These are phyloP conservation scores for Cryptococcus sp. DNA, from an alignment of 1,284 basidiomycete species.

Conservation along the genomic window DNA sequence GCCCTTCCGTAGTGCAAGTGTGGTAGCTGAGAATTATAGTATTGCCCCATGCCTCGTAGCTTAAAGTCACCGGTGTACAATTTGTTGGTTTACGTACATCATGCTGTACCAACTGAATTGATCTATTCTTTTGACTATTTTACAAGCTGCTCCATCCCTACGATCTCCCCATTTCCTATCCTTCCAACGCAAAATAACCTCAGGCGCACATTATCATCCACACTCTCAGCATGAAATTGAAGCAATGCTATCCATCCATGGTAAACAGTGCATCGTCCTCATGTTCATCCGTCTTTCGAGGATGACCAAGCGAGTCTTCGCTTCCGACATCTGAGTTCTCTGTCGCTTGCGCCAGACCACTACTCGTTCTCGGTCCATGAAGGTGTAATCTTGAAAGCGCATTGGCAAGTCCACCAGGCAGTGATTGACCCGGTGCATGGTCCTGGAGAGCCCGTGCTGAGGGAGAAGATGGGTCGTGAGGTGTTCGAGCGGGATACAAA, in stretches of 20 bases:
- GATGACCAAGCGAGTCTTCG: background rate
- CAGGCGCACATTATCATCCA: no score
- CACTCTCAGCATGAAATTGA: no score
- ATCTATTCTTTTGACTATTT: no score
- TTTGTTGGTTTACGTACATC: no score
- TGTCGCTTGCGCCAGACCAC: background rate
- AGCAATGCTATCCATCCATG: conserved; percentile 15
- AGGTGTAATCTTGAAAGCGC: conserved; percentile 46
- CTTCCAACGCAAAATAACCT: no score
- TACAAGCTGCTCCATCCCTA: no score
- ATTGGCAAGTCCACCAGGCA: conserved; percentile 45
- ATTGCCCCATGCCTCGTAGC: no score
- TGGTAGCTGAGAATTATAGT: no score
- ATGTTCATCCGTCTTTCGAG: conserved; percentile 7
- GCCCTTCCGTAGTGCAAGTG: no score
- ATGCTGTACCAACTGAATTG: no score
- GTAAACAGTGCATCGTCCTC: conserved; percentile 30
- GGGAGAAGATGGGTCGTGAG: conserved; percentile 31
- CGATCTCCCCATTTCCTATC: no score
- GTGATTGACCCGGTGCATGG: conserved; percentile 45
- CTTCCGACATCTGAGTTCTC: conserved; percentile 1
- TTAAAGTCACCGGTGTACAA: no score
- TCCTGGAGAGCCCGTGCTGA: conserved; percentile 37
- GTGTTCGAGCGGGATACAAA: conserved; percentile 26
- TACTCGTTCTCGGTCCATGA: conserved; percentile 15